Conservation (phyloP, 345 rosid species). For the Excoecaria agallocha region DNA sequence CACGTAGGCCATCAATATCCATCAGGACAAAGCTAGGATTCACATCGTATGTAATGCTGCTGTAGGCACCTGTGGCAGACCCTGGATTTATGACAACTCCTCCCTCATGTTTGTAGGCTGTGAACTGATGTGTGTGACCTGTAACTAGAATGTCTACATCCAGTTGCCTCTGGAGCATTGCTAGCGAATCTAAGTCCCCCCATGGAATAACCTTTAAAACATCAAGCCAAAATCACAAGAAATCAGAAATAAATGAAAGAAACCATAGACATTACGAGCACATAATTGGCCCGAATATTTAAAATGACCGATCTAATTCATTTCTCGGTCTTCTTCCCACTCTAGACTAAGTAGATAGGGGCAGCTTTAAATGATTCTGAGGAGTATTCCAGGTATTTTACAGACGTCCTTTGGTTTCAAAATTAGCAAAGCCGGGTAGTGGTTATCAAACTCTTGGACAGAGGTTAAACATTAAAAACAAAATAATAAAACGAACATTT, state of each 20-base stretch:
- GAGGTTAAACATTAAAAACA: background rate
- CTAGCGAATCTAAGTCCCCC: conserved; percentile 93
- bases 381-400: too few species aligned
- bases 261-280: background rate
- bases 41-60: conserved; percentile 82
- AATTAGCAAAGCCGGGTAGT: background rate
- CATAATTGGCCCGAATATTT: too few species aligned
- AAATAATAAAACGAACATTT: background rate
- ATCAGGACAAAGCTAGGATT: conserved; percentile 94
- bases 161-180: conserved; percentile 93
- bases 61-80: conserved; percentile 89
- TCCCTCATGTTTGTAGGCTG: conserved; percentile 94
- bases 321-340: too few species aligned
- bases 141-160: conserved; percentile 94
- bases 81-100: conserved; percentile 97
- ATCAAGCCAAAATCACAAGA: background rate
- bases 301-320: too few species aligned
- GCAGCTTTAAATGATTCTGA: too few species aligned
- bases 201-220: conserved; percentile 77
- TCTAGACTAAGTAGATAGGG: too few species aligned
- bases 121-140: conserved; percentile 96
- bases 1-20: conserved; percentile 92
- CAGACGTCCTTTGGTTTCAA: too few species aligned
- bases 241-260: background rate
- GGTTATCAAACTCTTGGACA: background rate